Base-by-base conservation (phyloP, 2,329 filamentous ascomycete genomes). In the Exophiala lecanii-corni region DNA sequence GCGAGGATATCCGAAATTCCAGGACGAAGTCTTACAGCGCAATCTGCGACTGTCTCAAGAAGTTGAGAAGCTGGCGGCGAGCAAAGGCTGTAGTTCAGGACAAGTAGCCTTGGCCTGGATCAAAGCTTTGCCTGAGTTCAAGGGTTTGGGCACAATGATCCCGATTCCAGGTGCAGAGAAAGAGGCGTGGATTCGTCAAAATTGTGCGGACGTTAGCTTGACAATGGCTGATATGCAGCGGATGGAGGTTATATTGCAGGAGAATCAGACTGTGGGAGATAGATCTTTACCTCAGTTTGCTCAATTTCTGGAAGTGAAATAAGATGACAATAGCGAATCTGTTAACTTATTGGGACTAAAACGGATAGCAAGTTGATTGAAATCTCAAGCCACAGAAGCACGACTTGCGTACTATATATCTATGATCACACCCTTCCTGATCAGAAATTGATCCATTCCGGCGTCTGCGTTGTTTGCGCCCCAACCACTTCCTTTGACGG, bases 21-120 rank as follows among this genome's bases (percentile, higher is more conserved):
- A 71, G 41, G 65, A 66, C 2, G 72, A 70, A 30, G 68, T 69
- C 38, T 69, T 76, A 54, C 56, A 66, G 32, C 62, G 70, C 42
- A 76, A 77, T 54, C 53, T 72, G 9, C 61, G 71, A 54, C 63
- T 76, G 4, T 65, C 74, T 7, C 54, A 68, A 2, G 62, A 68
- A 43, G 55, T 75, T 9, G 61, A 68, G 38, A 58, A 60, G 10
- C 52, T 76, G 34, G 72, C 71, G 1, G 42, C 59, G 44, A 62
- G 61, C 41, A 74, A 73, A 52, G 63, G 62, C 4, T 55, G 62
- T 16, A 60, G 65, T 3, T 59, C 68, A 1, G 60, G 65, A 5
- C 72, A 76, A 55, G 57, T 75, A 18, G 73, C 67, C 2, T 55
- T 75, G 20, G 65, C 62, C n/a, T 76, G 73, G 73, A 59, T 75